Percentiles rank a stretch among this genome's conserved stretches.
Conservation (phyloP, 73 alveolate species). For the Paramecium primaurelia region DNA sequence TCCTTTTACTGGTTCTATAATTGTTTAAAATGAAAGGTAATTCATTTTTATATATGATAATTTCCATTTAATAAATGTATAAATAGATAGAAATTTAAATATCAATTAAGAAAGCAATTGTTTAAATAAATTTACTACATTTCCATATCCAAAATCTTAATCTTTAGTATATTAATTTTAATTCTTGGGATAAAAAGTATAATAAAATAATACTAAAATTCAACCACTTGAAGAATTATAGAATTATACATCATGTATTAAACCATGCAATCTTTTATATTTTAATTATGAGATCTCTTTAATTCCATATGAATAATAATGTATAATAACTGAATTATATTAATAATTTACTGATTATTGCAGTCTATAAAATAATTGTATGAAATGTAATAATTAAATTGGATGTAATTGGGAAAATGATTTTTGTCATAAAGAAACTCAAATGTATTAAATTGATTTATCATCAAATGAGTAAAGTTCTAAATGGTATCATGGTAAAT, state of each 20-base stretch:
- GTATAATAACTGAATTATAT: not conserved
- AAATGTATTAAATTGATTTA: not conserved
- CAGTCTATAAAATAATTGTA: not conserved
- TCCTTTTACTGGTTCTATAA: not conserved
- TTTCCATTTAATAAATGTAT: not conserved
- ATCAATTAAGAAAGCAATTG: not conserved
- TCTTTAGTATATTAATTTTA: not conserved
- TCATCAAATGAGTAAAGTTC: not conserved
- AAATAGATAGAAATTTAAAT: not conserved
- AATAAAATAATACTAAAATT: not conserved
- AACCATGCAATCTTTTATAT: not conserved
- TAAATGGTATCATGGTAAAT: not conserved
- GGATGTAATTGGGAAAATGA: conserved; percentile 24
- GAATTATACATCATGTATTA: not conserved
- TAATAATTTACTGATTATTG: not conserved
- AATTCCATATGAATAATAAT: not conserved
- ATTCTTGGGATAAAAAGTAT: not conserved
- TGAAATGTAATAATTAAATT: not conserved
- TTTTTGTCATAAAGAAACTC: not conserved
- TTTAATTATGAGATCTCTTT: not conserved
- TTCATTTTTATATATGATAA: not conserved
- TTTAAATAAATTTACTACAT: not conserved
- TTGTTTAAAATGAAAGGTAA: not conserved
- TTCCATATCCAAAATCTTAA: not conserved
- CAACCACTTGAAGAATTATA: not conserved